Evolutionary conservation across 805 yeast genomes (phyloP).

Genomic region (Priceomyces haplophilus): DNA sequence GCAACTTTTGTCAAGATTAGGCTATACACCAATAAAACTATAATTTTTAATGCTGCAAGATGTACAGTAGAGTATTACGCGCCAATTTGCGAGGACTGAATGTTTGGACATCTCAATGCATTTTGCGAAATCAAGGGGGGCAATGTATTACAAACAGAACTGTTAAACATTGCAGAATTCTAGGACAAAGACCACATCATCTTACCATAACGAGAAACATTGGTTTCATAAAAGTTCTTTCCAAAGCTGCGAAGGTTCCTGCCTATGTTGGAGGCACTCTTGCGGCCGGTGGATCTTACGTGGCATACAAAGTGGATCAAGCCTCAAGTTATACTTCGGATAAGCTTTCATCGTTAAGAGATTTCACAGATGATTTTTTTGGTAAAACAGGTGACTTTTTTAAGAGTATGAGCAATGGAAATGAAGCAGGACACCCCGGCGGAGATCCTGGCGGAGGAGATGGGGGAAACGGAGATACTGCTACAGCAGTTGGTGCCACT

Average conservation of each 20-base stretch:
- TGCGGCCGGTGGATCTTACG: slow-evolving; percentile 93
- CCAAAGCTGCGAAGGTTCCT: slow-evolving; percentile 60
- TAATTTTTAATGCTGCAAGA: neutral
- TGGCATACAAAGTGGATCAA: slow-evolving; percentile 88
- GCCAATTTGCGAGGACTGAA: neutral
- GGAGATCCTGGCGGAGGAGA: slow-evolving; percentile 27
- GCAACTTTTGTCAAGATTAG: neutral
- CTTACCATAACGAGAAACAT: slow-evolving; percentile 22
- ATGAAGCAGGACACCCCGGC: slow-evolving; percentile 14
- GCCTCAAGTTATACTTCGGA: slow-evolving; percentile 72
- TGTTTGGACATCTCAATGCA: neutral
- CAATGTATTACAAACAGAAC: neutral
- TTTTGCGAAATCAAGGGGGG: neutral
- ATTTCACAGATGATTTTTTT: slow-evolving; percentile 52
- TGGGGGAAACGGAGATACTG: slow-evolving; percentile 32
- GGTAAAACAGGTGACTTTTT: slow-evolving; percentile 48
- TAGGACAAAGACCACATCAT: neutral
- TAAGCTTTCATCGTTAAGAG: slow-evolving; percentile 59
- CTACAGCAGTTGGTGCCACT: slow-evolving; percentile 47
- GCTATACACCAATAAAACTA: neutral
- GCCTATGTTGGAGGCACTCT: slow-evolving; percentile 85
- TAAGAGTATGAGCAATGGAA: slow-evolving; percentile 25
- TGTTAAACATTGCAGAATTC: neutral
- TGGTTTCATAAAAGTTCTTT: slow-evolving; percentile 47
- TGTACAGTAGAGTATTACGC: neutral